Conservation (phyloP, 306 rosid genomes). For the Fragaria nilgerrensis region DNA sequence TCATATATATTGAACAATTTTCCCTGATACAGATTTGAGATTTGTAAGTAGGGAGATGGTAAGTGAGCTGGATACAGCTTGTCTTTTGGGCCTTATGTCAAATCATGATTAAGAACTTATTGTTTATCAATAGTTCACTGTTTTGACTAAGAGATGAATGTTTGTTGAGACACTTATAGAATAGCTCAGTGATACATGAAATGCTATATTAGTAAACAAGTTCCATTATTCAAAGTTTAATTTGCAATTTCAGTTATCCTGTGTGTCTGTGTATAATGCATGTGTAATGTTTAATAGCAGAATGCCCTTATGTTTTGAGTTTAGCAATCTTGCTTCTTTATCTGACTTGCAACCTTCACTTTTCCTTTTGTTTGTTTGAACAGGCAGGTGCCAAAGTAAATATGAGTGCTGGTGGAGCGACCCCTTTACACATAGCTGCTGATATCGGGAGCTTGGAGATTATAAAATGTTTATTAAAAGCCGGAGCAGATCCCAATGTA, state of each 20-base stretch:
- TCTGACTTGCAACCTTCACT: constrained; percentile 3
- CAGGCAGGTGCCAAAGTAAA: constrained; percentile 90
- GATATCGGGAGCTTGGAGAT: constrained; percentile 67
- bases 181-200: not conserved
- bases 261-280: not conserved
- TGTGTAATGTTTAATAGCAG: not conserved
- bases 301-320: not conserved
- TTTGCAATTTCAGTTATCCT: not conserved
- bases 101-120: not conserved
- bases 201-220: not conserved
- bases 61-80: not conserved
- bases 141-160: not conserved
- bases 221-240: not conserved
- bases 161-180: not conserved
- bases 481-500: constrained; percentile 83
- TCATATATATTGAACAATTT: not conserved
- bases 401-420: constrained; percentile 89
- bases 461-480: constrained; percentile 62
- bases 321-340: not conserved
- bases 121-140: not conserved
- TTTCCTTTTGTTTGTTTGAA: constrained; percentile 27
- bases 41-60: not conserved
- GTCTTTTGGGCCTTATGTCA: not conserved
- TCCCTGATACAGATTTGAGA: not conserved
- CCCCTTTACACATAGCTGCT: constrained; percentile 90